Base-by-base conservation (phyloP, 164 flowering plant genomes). In the Berberis thunbergii region DNA sequence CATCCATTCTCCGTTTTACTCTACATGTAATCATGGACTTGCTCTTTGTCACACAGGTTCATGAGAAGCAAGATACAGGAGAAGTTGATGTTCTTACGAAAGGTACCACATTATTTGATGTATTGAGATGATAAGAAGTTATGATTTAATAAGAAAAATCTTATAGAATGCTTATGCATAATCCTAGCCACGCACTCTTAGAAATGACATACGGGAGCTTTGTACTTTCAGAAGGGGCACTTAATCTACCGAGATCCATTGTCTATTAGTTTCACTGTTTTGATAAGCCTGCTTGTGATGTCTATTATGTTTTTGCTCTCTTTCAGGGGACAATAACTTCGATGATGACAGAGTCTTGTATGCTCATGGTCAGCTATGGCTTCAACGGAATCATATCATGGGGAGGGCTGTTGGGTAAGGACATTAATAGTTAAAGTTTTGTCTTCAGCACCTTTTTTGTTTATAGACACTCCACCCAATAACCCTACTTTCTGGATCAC, bases 341-440 rank as follows among this genome's bases (percentile, higher is more conserved):
- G 84, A 77, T 44, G 92, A 86, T 69, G 89, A 84, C 70, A 75
- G 89, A 70, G 77, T 81, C 63, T 70, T 86, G 66, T 86, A 86
- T 66, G 89, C 87, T 54, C 86, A 77, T 50, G 89, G 89, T 56
- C 92, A 84, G 71, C 79, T 74, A 40, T 86, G 92, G 92, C 88
- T 84, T 69, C 77, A 86, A 38, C 70, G 88, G 45, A 74, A 82
- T 59, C 92, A 86, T 72, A 81, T 86, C 60, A 84, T 84, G 86
- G 92, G 92, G 57, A 74, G 87, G 71, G 92, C 88, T 68, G 83
- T 86, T 4, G 92, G 92, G 88, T 86, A 78, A 72, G 59, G 39
- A 56, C 55, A 60, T 43, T 64, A 11, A 2, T 10, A 7, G n/a
- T 2, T 52, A 10, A 12, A 52, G 10, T 7, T 52, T 7, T 52